These are phyloP conservation scores for Mimosa bimucronata DNA, from an alignment of 306 rosid genomes.

Conservation along the genomic window DNA sequence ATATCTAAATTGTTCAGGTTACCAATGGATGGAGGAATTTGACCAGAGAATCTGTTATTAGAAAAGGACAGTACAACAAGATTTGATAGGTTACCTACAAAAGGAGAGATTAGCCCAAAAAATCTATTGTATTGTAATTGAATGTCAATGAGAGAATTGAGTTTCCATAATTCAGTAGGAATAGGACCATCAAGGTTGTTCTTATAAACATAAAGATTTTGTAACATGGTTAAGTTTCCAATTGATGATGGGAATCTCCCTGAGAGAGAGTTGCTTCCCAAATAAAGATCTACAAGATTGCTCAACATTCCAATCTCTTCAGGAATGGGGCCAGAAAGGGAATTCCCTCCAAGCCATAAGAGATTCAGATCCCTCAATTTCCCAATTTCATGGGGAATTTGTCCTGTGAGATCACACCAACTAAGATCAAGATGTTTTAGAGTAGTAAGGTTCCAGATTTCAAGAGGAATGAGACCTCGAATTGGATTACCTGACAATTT, in stretches of 20 bases:
- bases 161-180: too few species aligned
- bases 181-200: background rate
- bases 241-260: background rate
- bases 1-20: background rate
- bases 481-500: too few species aligned
- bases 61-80: background rate
- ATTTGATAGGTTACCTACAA: background rate
- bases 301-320: slow-evolving; percentile 4
- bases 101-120: background rate
- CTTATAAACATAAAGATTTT: background rate
- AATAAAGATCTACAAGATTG: too few species aligned
- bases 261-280: too few species aligned
- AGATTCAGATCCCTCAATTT: background rate
- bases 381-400: slow-evolving; percentile 11
- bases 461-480: too few species aligned
- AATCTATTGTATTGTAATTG: too few species aligned
- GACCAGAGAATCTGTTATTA: background rate
- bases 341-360: background rate
- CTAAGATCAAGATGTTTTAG: too few species aligned
- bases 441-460: too few species aligned
- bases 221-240: slow-evolving; percentile 22
- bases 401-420: background rate
- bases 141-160: too few species aligned
- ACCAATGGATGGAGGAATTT: background rate
- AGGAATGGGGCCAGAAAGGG: slow-evolving; percentile 9